These are phyloP conservation scores for Pelargonium myrrhifolium DNA, from an alignment of 441 rosid genomes.

Conservation along the genomic window DNA sequence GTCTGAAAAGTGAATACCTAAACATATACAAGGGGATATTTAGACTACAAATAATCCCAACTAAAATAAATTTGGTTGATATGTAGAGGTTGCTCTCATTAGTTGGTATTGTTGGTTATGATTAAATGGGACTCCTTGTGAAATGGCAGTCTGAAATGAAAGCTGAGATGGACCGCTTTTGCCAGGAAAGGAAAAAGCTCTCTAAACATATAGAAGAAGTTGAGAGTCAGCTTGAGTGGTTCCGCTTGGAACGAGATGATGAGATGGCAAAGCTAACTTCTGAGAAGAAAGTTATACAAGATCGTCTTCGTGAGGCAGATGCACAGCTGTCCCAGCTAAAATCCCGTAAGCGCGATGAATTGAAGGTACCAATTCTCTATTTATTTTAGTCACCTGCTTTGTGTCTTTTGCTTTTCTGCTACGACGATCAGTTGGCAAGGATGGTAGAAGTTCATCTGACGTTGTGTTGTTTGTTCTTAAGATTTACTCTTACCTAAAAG, in stretches of 20 bases:
- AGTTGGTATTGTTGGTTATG: conserved; percentile 8
- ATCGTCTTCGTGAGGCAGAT: conserved; percentile 96
- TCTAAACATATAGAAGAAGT: conserved; percentile 76
- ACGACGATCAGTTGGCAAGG: neutral
- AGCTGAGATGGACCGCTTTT: conserved; percentile 77
- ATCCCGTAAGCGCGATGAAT: conserved; percentile 88
- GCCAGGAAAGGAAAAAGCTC: conserved; percentile 80
- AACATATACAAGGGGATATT: too few species aligned
- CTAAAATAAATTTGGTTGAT: neutral
- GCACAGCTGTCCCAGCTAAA: conserved; percentile 74
- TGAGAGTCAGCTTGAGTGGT: conserved; percentile 97
- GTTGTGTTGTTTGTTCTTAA: neutral
- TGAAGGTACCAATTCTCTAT: conserved; percentile 51
- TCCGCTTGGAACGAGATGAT: conserved; percentile 86
- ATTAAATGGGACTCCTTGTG: conserved; percentile 19
- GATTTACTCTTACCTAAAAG: too few species aligned
- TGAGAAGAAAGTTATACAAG: conserved; percentile 79
- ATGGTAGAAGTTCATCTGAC: neutral
- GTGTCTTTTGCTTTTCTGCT: neutral
- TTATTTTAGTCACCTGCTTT: neutral
- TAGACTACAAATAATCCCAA: neutral
- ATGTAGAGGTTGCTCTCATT: neutral
- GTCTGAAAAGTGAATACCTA: too few species aligned
- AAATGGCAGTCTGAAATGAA: conserved; percentile 77
- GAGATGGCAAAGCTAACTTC: conserved; percentile 59